phyloP scores from a whole-genome alignment of 164 flowering plant species.

The Protea cynaroides region DNA sequence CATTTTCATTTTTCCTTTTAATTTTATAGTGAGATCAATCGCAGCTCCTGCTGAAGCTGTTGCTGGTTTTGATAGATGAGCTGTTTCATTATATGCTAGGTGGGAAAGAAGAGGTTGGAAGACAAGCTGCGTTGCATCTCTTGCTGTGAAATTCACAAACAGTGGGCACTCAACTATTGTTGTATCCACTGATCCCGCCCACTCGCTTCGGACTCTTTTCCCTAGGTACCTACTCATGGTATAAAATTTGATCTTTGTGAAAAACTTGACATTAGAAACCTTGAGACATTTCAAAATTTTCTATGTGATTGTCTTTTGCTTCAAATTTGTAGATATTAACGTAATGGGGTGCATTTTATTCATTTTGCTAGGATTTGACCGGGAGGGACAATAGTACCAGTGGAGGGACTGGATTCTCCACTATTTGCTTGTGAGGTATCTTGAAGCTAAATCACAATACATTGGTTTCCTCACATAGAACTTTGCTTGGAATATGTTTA shows the following conservation, averaged over 20 bases:
- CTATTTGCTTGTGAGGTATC: slow-evolving; percentile 91
- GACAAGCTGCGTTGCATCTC: slow-evolving; percentile 96
- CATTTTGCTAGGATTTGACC: slow-evolving; percentile 59
- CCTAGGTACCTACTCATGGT: slow-evolving; percentile 41
- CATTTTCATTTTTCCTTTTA: background rate
- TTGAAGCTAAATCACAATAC: background rate
- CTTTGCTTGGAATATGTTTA: background rate
- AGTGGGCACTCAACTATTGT: slow-evolving; percentile 85
- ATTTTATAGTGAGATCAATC: slow-evolving; percentile 63
- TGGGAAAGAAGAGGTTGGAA: slow-evolving; percentile 99
- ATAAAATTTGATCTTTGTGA: background rate
- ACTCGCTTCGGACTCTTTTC: slow-evolving; percentile 98
- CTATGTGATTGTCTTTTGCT: background rate
- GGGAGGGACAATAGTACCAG: slow-evolving; percentile 85
- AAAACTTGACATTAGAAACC: background rate
- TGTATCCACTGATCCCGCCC: slow-evolving; percentile 98
- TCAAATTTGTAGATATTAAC: background rate
- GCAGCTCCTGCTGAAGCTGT: slow-evolving; percentile 63
- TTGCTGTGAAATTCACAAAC: slow-evolving; percentile 89
- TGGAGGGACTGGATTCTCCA: slow-evolving; percentile 81
- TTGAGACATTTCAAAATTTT: background rate
- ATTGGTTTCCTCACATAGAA: slow-evolving; percentile 1
- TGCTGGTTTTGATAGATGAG: slow-evolving; percentile 77
- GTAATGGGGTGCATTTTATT: background rate
- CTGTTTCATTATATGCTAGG: slow-evolving; percentile 78